phyloP scores from a whole-genome alignment of 2,329 filamentous ascomycete genomes.

The Emydomyces testavorans region DNA sequence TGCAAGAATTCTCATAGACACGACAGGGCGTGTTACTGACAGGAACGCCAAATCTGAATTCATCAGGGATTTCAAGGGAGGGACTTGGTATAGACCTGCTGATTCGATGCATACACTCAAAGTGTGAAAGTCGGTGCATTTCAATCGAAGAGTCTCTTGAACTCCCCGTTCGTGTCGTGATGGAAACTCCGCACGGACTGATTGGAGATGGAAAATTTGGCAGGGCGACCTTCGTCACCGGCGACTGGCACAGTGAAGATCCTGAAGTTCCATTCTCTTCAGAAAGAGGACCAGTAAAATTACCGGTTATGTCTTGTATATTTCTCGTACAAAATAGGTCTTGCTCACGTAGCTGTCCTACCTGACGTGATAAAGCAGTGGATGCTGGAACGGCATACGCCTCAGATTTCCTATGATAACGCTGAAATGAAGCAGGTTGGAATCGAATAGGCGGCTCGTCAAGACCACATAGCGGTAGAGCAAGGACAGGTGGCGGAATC shows the following conservation, averaged over 20 bases:
- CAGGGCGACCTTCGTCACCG: background rate
- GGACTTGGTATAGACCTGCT: conserved; percentile 12
- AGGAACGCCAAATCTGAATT: conserved; percentile 7
- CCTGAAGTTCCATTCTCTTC: background rate
- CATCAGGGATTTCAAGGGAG: conserved; percentile 10
- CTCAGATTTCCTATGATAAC: background rate
- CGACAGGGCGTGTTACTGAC: background rate
- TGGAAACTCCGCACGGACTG: background rate
- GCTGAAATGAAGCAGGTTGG: background rate
- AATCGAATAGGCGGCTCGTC: background rate
- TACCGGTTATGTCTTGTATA: too few species aligned
- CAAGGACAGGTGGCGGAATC: background rate
- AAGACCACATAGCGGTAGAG: background rate
- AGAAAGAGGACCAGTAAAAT: background rate
- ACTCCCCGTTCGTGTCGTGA: background rate
- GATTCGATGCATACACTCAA: conserved; percentile 1
- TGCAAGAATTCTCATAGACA: background rate
- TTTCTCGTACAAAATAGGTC: background rate
- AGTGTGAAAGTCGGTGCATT: background rate
- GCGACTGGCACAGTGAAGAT: background rate
- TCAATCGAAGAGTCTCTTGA: background rate
- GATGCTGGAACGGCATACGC: background rate
- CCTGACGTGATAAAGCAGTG: background rate
- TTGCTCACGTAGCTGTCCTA: background rate
- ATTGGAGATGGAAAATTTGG: background rate